Base-by-base conservation (phyloP, 2,329 filamentous ascomycete genomes). In the Aspergillus phoenicis region DNA sequence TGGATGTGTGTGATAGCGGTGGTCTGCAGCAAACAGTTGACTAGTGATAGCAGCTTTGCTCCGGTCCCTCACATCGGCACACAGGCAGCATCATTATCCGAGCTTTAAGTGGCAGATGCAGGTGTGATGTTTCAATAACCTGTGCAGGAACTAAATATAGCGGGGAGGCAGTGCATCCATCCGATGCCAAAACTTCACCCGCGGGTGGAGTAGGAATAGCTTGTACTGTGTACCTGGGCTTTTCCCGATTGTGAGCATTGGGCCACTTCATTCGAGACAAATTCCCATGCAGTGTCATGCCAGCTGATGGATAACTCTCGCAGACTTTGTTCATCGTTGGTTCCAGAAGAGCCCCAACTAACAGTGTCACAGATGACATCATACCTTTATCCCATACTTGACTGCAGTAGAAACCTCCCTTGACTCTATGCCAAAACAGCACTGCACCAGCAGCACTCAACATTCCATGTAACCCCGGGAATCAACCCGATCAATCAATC, bases 81-180 rank as follows among this genome's bases (percentile, higher is more conserved):
- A 48, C 52, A 65, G 63, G 63, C 62, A 65, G 11, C 61, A 63
- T 52, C 26, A 38, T 65, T 65, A 6, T 58, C 26, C 26, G 8
- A 7, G 22, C 2, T 26, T 28, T 63, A 11, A 60, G 59, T 64
- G 57, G 59, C 17, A 28, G 20, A 49, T 13, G 33, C 11, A 30
- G 11, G 33, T 36, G 33, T 43, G 48, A 22, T 24, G 52, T 52
- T 39, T 24, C 57, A 15, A 33, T 58, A 58, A 58, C 26, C 38
- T 53, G 47, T 28, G 11, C 11, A 13, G 38, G 28, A 48, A 55
- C 59, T 63, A 60, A 59, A 64, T 64, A 62, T 59, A 60, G 62
- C 58, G 51, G 57, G 48, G 45, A 59, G 64, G 64, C 57, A 59
- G 10, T n/a, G 51, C 39, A 51, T 26, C 43, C 47, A 56, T 38